Evolutionary conservation across 1,284 basidiomycete genomes (phyloP).

Genomic region (Bondarzewia mesenterica): DNA sequence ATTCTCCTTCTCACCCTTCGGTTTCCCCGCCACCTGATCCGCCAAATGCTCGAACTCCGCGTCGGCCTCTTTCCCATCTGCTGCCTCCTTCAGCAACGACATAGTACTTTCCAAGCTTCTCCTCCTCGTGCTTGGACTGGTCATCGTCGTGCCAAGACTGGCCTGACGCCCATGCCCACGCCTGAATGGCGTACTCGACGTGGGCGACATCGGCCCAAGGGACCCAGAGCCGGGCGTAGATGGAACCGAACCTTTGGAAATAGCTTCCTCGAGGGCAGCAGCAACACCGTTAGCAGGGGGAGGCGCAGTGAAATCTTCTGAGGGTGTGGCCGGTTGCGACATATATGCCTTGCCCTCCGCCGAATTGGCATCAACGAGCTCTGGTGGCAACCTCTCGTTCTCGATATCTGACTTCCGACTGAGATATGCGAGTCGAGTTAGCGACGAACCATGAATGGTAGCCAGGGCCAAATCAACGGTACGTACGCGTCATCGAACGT

Average conservation of each 20-base stretch:
- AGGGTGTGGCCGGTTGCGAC: slow-evolving; percentile 40
- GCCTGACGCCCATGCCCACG: slow-evolving; percentile 66
- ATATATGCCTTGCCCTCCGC: slow-evolving; percentile 63
- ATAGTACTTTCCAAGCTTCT: slow-evolving; percentile 95
- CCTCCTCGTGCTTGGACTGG: slow-evolving; percentile 87
- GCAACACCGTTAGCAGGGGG: slow-evolving; percentile 47
- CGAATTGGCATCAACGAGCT: slow-evolving; percentile 84
- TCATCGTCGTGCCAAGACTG: slow-evolving; percentile 94
- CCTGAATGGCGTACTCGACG: slow-evolving; percentile 42
- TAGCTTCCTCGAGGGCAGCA: slow-evolving; percentile 41
- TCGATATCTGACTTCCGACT: slow-evolving; percentile 98
- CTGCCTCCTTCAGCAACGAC: slow-evolving; percentile 86
- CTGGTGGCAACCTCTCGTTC: slow-evolving; percentile 94
- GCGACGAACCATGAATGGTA: neutral
- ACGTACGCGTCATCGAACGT: slow-evolving; percentile 94
- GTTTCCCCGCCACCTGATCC: slow-evolving; percentile 21
- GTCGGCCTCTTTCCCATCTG: slow-evolving; percentile 55
- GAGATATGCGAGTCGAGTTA: neutral
- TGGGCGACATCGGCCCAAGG: slow-evolving; percentile 27
- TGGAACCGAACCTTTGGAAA: slow-evolving; percentile 29
- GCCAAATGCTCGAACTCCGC: slow-evolving; percentile 27
- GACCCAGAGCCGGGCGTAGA: slow-evolving; percentile 18
- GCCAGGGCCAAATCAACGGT: too few relatives aligned
- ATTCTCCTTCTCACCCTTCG: slow-evolving; percentile 1
- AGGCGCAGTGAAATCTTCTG: slow-evolving; percentile 34